Percentiles rank a stretch among this genome's conserved stretches.
These are phyloP conservation scores for Moringa oleifera DNA, from an alignment of 345 rosid genomes.

Conservation along the genomic window DNA sequence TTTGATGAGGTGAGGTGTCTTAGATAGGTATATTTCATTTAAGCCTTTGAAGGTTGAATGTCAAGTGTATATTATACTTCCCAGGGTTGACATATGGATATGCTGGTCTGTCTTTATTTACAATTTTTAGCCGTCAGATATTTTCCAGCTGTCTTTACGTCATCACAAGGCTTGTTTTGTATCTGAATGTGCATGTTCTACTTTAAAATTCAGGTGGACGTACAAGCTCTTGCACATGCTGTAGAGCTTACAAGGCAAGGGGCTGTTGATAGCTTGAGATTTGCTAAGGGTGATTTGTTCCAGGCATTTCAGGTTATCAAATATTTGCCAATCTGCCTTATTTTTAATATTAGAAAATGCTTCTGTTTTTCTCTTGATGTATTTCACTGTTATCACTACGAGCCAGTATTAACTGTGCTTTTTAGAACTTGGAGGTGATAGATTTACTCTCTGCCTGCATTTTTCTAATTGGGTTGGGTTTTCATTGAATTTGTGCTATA, in stretches of 20 bases:
- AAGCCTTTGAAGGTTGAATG: conserved; percentile 1
- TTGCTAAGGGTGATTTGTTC: conserved; percentile 86
- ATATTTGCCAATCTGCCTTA: conserved; percentile 1
- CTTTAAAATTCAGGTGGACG: conserved; percentile 57
- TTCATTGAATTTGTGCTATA: not conserved
- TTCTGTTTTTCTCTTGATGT: not conserved
- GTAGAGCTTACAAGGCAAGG: conserved; percentile 95
- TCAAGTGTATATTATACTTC: not conserved
- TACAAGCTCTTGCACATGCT: conserved; percentile 97
- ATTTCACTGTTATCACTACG: too few relatives aligned
- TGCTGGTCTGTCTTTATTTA: not conserved
- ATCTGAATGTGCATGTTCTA: conserved; percentile 3
- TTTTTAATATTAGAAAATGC: not conserved
- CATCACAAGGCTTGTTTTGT: not conserved
- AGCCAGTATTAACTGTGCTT: not conserved
- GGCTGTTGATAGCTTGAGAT: conserved; percentile 91
- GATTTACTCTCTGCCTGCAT: not conserved
- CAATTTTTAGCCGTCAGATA: not conserved
- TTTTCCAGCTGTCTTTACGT: not conserved
- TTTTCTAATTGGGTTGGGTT: not conserved
- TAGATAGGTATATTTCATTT: conserved; percentile 7
- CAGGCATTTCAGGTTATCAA: conserved; percentile 82
- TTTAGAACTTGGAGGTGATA: not conserved
- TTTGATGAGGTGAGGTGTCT: conserved; percentile 75
- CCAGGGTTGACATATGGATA: conserved; percentile 8